phyloP scores from a whole-genome alignment of 805 yeast species.

The Kluyveromyces siamensis region DNA sequence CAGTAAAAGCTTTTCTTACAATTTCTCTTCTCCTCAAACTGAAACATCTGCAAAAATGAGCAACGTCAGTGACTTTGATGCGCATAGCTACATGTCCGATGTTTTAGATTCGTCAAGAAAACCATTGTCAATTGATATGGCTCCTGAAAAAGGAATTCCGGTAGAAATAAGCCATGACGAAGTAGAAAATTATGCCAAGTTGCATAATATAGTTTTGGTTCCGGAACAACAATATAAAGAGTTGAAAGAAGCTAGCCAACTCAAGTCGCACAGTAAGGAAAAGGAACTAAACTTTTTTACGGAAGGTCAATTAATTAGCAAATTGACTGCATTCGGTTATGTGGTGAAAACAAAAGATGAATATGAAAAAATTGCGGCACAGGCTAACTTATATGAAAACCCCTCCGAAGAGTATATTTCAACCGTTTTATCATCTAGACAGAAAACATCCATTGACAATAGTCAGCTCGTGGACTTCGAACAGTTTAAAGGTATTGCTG shows the following conservation, averaged over 20 bases:
- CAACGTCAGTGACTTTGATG: conserved; percentile 5
- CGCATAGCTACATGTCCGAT: conserved; percentile 6
- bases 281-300: conserved; percentile 6
- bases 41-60: conserved; percentile 14
- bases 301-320: conserved; percentile 5
- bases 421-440: conserved; percentile 15
- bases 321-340: conserved; percentile 4
- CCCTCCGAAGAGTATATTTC: conserved; percentile 1
- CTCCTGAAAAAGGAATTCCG: background rate
- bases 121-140: conserved; percentile 3
- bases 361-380: conserved; percentile 3
- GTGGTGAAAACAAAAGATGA: conserved; percentile 1
- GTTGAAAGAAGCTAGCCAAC: background rate
- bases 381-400: background rate
- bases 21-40: conserved; percentile 2
- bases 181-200: conserved; percentile 25
- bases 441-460: conserved; percentile 24
- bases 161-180: conserved; percentile 12
- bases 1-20: background rate
- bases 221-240: background rate
- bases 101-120: conserved; percentile 6
- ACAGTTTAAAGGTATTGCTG: background rate
- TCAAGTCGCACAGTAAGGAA: background rate
- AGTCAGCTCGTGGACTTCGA: conserved; percentile 14
- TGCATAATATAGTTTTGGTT: conserved; percentile 22